Evolutionary conservation across 441 rosid genomes (phyloP).

Genomic region (Monsonia emarginata): DNA sequence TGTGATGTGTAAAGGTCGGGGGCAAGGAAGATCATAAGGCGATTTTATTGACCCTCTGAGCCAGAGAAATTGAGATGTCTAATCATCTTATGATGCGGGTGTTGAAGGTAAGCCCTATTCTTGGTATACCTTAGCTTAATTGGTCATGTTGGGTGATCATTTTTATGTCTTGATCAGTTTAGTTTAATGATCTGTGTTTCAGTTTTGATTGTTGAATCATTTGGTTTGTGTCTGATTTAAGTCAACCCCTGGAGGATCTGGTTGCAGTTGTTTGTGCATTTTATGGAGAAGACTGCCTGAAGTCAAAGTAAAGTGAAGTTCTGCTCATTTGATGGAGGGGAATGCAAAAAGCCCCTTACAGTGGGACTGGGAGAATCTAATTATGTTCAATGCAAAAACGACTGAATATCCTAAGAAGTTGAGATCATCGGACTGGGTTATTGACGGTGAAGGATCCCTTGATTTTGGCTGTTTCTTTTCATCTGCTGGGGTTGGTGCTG

Average conservation of each 20-base stretch:
- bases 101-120: conserved; percentile 20
- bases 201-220: neutral
- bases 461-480: conserved; percentile 52
- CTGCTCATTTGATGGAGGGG: conserved; percentile 62
- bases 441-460: conserved; percentile 43
- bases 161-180: neutral
- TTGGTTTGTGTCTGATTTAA: neutral
- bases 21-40: neutral
- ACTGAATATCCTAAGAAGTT: conserved; percentile 44
- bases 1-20: conserved; percentile 1
- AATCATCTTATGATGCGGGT: conserved; percentile 17
- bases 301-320: conserved; percentile 20
- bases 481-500: conserved; percentile 36
- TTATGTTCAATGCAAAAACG: conserved; percentile 40
- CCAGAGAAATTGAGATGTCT: conserved; percentile 18
- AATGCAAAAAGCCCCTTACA: conserved; percentile 49
- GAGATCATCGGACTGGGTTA: conserved; percentile 41
- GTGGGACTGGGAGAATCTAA: conserved; percentile 70
- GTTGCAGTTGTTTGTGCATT: conserved; percentile 19
- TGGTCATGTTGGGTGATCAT: neutral
- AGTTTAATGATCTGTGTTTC: neutral
- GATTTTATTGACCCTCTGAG: conserved; percentile 2
- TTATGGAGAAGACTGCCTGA: conserved; percentile 14
- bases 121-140: conserved; percentile 9
- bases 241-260: conserved; percentile 31